Conservation (phyloP, 352 stramenopile species). For the Phytophthora pistaciae region DNA sequence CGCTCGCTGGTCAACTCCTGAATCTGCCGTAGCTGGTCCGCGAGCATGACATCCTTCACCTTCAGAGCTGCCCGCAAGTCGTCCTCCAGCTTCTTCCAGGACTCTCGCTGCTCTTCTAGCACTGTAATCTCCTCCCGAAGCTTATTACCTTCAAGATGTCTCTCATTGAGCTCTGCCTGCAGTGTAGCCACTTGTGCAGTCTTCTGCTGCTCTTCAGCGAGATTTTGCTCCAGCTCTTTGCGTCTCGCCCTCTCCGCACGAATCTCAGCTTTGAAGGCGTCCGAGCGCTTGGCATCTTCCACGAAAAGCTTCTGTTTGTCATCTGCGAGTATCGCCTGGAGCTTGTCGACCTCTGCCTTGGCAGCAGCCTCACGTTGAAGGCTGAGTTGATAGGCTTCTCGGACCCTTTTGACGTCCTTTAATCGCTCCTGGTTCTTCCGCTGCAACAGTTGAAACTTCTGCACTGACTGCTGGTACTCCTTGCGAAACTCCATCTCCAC, state of each 20-base stretch:
- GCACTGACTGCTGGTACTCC: conserved; percentile 52
- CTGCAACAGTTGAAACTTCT: conserved; percentile 57
- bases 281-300: conserved; percentile 48
- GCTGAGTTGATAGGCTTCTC: conserved; percentile 60
- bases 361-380: conserved; percentile 54
- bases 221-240: conserved; percentile 40
- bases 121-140: conserved; percentile 37
- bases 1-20: conserved; percentile 45
- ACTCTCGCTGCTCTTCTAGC: conserved; percentile 26
- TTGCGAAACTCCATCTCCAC: conserved; percentile 81
- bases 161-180: conserved; percentile 34
- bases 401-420: conserved; percentile 45
- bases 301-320: conserved; percentile 62
- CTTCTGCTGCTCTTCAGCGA: conserved; percentile 35
- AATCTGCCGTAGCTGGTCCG: conserved; percentile 68
- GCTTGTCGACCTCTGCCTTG: conserved; percentile 48
- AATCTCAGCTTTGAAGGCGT: conserved; percentile 61
- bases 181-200: conserved; percentile 25
- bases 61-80: conserved; percentile 67
- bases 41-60: conserved; percentile 81
- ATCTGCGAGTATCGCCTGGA: conserved; percentile 57
- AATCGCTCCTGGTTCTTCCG: conserved; percentile 55
- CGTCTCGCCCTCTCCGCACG: conserved; percentile 28
- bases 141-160: conserved; percentile 17
- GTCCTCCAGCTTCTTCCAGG: conserved; percentile 55